Percentiles rank a stretch among this genome's conserved stretches.
phyloP scores from a whole-genome alignment of 805 yeast species.

The Hanseniaspora clermontiae region DNA sequence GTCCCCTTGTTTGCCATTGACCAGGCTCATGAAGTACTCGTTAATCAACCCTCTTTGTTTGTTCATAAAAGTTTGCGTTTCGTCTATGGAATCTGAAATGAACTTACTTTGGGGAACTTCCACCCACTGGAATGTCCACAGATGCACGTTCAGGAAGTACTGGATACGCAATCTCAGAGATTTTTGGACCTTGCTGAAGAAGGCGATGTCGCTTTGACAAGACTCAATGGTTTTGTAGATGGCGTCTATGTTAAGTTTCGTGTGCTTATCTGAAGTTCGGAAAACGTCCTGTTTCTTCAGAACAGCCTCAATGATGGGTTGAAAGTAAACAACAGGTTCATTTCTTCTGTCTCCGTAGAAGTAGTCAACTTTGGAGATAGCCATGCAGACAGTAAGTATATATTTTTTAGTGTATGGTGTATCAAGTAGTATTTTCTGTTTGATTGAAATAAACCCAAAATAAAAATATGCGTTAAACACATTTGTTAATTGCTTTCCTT shows the following conservation, averaged over 20 bases:
- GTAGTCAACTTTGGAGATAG: not conserved
- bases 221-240: not conserved
- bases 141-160: constrained; percentile 5
- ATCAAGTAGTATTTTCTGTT: too few species aligned
- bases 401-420: too few species aligned
- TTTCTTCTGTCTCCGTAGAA: not conserved
- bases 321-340: not conserved
- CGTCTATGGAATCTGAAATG: not conserved
- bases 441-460: too few species aligned
- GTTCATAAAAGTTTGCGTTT: not conserved
- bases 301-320: not conserved
- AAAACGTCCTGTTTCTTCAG: not conserved
- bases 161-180: not conserved
- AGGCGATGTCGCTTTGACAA: not conserved
- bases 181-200: not conserved
- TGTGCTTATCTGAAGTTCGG: not conserved
- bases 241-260: not conserved
- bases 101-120: not conserved
- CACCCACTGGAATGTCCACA: constrained; percentile 7
- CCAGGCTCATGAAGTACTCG: not conserved
- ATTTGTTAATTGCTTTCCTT: too few species aligned
- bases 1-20: not conserved
- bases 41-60: not conserved
- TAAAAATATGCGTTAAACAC: too few species aligned
- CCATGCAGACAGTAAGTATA: not conserved